Evolutionary conservation across 768 basidiomycete species (phyloP).

Genomic region (Amanita rubescens): DNA sequence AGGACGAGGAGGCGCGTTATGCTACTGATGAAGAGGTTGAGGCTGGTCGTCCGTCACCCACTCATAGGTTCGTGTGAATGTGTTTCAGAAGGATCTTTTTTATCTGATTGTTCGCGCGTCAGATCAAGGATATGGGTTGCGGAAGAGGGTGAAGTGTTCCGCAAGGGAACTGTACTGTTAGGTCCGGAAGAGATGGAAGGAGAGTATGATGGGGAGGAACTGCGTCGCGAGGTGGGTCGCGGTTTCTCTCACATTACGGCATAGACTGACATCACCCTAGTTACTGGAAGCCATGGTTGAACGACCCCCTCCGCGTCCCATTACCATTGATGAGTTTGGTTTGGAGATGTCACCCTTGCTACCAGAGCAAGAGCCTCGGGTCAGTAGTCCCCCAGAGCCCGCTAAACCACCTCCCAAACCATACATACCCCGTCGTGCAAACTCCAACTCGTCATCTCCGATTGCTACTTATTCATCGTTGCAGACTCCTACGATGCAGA

Average conservation of each 20-base stretch:
- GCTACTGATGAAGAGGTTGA: constrained; percentile 28
- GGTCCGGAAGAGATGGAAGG: constrained; percentile 85
- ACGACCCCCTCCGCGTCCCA: constrained; percentile 68
- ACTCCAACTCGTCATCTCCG: too few species aligned
- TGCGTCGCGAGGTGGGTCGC: constrained; percentile 63
- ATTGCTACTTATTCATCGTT: constrained; percentile 16
- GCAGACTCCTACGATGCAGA: not conserved
- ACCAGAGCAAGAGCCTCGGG: constrained; percentile 4
- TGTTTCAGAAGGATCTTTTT: not conserved
- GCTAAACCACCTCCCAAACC: constrained; percentile 45
- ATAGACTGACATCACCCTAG: constrained; percentile 27
- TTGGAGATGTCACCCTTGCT: constrained; percentile 26
- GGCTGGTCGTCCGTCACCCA: constrained; percentile 31
- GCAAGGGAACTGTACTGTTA: constrained; percentile 77
- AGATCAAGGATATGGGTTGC: constrained; percentile 79
- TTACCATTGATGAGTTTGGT: constrained; percentile 58
- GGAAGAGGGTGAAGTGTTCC: constrained; percentile 95
- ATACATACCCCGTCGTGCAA: constrained; percentile 55
- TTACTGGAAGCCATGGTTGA: constrained; percentile 83
- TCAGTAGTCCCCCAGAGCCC: constrained; percentile 8
- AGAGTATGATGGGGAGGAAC: constrained; percentile 83
- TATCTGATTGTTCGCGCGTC: not conserved
- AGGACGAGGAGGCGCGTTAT: constrained; percentile 44
- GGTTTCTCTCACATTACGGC: not conserved
- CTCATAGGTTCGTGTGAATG: constrained; percentile 38